Evolutionary conservation across 257 asterid genomes (phyloP), one percentile per base, ranked within the genome.

Genomic region (Pogostemon cablin): DNA sequence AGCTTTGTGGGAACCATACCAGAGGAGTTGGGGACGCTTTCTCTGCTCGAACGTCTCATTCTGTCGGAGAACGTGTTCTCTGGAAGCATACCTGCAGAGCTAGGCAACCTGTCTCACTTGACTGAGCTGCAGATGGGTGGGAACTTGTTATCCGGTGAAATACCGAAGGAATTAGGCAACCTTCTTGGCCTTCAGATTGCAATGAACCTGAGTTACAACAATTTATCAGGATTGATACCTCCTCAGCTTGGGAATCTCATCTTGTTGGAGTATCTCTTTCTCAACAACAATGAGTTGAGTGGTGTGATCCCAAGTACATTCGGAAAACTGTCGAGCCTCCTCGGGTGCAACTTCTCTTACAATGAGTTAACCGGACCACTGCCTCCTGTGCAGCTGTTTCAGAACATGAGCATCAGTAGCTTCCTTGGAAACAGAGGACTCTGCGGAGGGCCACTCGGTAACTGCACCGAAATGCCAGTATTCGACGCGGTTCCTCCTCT

Each of bases 101-200:
- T 93, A 63, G 98, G 97, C 15, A 83, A 85, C 12, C 85, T 93
- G n/a, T 81, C 96, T 39, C 98, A 82, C 74, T 75, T 93, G 84
- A 93, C 90, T 5, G 98, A 90, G 68, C 85, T 93, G 69, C 98
- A 88, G 72, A 90, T 93, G 91, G 98, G 97, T 44, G 92, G 90
- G 9, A 93, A 93, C 58, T 69, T 64, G 6, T 72, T 93, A 39
- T 85, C 95, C 1, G 98, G 97, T 8, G 83, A 74, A 62, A 90
- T 93, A 74, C 97, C 98, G 3, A 69, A 71, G n/a, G 92, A 90
- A 86, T 70, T 93, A 49, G 96, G 97, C 3, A 67, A 83, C 69
- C 86, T 93, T 10, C 78, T 80, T 0, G 90, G 97, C 67, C 78
- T 93, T 71, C 98, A 93, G 73, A 90, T 93, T 42, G 97, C 90